Percentiles rank a stretch among this genome's conserved stretches.
These are phyloP conservation scores for Symbiodinium natans DNA, from an alignment of 73 alveolate genomes.

Conservation along the genomic window DNA sequence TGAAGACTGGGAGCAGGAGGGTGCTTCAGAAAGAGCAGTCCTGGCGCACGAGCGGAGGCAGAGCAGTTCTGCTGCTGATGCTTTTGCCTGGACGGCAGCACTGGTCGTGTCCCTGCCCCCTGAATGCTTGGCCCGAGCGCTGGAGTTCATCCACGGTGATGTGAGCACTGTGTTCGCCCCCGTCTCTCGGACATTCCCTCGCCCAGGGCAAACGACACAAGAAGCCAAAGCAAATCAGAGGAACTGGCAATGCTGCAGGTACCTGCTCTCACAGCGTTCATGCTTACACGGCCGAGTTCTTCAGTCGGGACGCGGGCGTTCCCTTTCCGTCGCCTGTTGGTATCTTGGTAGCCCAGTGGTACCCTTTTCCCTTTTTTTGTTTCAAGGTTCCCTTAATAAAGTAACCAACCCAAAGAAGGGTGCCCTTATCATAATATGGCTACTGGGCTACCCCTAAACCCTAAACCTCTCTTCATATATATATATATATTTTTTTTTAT, in stretches of 20 bases:
- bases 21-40: neutral
- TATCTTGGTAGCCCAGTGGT: no score
- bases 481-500: no score
- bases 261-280: neutral
- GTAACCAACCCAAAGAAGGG: no score
- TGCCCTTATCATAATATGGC: no score
- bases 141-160: neutral
- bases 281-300: neutral
- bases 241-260: conserved; percentile 6
- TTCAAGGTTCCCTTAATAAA: no score
- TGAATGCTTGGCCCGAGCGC: neutral
- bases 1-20: conserved; percentile 1
- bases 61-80: neutral
- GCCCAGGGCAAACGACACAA: no score
- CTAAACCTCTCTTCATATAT: no score
- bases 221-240: neutral
- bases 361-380: no score
- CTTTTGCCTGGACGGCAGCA: neutral
- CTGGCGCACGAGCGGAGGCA: neutral
- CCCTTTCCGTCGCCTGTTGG: neutral
- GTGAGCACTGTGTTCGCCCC: neutral
- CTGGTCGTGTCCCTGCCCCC: neutral
- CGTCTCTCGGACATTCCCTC: no score
- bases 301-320: neutral
- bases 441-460: no score